phyloP scores from a whole-genome alignment of 768 basidiomycete genomes.

The Dacryopinax spathularia region DNA sequence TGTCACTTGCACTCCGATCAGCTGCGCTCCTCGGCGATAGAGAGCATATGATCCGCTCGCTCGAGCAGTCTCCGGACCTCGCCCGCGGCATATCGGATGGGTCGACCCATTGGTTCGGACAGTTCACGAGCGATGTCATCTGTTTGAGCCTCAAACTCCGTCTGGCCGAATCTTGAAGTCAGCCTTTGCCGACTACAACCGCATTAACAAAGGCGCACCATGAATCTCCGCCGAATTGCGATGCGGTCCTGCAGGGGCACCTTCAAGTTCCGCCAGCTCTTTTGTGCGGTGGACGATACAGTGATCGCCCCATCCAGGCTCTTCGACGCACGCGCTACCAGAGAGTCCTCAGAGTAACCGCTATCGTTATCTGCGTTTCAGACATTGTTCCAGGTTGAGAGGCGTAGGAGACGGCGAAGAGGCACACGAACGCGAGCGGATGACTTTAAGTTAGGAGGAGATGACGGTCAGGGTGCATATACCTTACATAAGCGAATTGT shows the following conservation, averaged over 20 bases:
- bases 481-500: too few relatives aligned
- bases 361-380: conserved; percentile 59
- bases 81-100: conserved; percentile 59
- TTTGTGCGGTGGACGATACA: conserved; percentile 52
- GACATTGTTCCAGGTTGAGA: not conserved
- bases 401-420: too few relatives aligned
- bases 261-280: conserved; percentile 54
- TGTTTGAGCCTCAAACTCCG: conserved; percentile 36
- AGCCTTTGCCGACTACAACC: not conserved
- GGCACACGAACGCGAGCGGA: too few relatives aligned
- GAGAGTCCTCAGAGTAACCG: conserved; percentile 63
- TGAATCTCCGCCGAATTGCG: conserved; percentile 54
- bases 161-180: conserved; percentile 22
- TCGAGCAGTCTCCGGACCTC: conserved; percentile 72
- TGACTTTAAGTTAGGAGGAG: too few relatives aligned
- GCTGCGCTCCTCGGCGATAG: conserved; percentile 60
- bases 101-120: conserved; percentile 83
- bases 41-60: conserved; percentile 70
- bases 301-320: conserved; percentile 51
- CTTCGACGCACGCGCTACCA: conserved; percentile 47
- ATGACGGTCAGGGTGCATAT: too few relatives aligned
- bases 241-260: conserved; percentile 49
- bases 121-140: conserved; percentile 63
- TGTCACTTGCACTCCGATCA: conserved; percentile 57
- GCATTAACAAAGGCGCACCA: conserved; percentile 32